Conservation (phyloP, 2,329 filamentous ascomycete species). For the Alternaria panax region DNA sequence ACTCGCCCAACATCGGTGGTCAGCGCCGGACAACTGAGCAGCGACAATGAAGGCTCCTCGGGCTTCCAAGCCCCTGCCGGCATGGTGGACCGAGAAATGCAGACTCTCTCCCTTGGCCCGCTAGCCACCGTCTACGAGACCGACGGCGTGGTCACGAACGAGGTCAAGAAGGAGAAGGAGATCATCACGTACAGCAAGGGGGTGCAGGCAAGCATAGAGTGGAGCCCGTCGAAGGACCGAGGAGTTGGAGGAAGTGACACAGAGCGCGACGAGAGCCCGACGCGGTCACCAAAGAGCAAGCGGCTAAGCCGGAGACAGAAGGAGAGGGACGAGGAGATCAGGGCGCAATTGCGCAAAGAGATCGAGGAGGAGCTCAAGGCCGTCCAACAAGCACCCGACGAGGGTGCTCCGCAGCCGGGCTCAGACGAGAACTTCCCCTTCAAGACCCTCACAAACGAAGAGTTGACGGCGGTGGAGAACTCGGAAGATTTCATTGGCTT, state of each 20-base stretch:
- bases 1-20: constrained; percentile 88
- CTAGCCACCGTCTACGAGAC: constrained; percentile 82
- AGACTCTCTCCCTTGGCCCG: constrained; percentile 76
- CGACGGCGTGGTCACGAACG: constrained; percentile 75
- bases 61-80: constrained; percentile 24
- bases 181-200: constrained; percentile 96
- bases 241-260: constrained; percentile 62
- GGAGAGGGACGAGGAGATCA: constrained; percentile 86
- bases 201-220: constrained; percentile 86
- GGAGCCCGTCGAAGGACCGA: constrained; percentile 63
- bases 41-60: constrained; percentile 61
- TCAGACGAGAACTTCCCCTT: constrained; percentile 71
- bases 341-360: constrained; percentile 82
- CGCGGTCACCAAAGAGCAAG: constrained; percentile 67
- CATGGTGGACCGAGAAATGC: constrained; percentile 58
- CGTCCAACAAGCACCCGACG: constrained; percentile 59
- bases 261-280: constrained; percentile 68
- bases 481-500: constrained; percentile 96
- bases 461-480: constrained; percentile 86
- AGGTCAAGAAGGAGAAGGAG: constrained; percentile 70
- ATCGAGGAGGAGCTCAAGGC: constrained; percentile 89
- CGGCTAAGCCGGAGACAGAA: constrained; percentile 79
- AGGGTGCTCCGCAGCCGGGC: constrained; percentile 53
- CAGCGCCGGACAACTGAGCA: constrained; percentile 81
- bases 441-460: constrained; percentile 80